These are phyloP conservation scores for Pholiota conissans DNA, from an alignment of 768 basidiomycete genomes.

Conservation along the genomic window DNA sequence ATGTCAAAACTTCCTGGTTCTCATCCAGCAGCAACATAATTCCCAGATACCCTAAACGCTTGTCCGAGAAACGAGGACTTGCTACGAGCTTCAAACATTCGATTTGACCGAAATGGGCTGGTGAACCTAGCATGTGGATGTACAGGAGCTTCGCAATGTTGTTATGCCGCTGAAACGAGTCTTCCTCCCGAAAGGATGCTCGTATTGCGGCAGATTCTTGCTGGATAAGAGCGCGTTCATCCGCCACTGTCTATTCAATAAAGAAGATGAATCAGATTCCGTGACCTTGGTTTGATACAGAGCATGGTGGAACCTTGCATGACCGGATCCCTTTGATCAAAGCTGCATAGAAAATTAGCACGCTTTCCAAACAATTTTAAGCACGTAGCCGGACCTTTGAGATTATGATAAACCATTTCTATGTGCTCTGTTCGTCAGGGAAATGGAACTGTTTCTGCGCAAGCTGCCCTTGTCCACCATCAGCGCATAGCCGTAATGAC, in stretches of 20 bases:
- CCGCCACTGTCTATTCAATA: constrained; percentile 83
- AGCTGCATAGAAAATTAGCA: constrained; percentile 49
- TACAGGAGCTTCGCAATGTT: constrained; percentile 98
- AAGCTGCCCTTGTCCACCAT: neutral
- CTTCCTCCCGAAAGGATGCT: constrained; percentile 96
- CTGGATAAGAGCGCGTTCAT: constrained; percentile 95
- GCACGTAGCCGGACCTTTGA: constrained; percentile 60
- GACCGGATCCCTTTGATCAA: constrained; percentile 97
- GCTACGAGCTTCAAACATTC: constrained; percentile 95
- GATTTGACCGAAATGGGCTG: constrained; percentile 99
- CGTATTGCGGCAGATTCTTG: constrained; percentile 97
- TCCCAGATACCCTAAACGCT: constrained; percentile 93
- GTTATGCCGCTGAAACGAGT: constrained; percentile 92
- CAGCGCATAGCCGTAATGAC: neutral
- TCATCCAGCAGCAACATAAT: constrained; percentile 98
- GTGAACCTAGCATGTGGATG: constrained; percentile 98
- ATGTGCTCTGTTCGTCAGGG: neutral
- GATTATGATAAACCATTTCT: constrained; percentile 79
- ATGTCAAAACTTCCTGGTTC: constrained; percentile 94
- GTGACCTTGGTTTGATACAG: constrained; percentile 5
- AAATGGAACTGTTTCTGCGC: neutral
- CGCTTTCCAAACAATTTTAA: neutral
- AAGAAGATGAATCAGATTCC: constrained; percentile 19
- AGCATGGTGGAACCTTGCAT: constrained; percentile 68
- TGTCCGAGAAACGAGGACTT: constrained; percentile 94